These are phyloP conservation scores for Amanita thiersii DNA, from an alignment of 768 basidiomycete species.

Conservation along the genomic window DNA sequence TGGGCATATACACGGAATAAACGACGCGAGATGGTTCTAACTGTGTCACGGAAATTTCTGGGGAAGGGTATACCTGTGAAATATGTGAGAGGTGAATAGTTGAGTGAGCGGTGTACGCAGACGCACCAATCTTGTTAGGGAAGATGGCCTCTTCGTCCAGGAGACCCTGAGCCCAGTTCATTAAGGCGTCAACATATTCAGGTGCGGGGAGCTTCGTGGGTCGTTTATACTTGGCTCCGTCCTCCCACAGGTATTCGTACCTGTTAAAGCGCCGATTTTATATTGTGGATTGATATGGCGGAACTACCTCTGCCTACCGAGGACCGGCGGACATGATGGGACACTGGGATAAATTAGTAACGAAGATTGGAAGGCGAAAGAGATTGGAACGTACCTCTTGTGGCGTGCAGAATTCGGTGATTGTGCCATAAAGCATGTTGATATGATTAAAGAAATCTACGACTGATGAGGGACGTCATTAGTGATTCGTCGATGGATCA, in stretches of 20 bases:
- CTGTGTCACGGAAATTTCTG: constrained; percentile 80
- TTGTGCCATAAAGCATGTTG: constrained; percentile 98
- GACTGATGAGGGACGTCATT: constrained; percentile 36
- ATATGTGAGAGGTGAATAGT: neutral
- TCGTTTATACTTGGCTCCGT: constrained; percentile 77
- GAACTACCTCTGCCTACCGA: constrained; percentile 49
- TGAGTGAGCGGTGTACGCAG: neutral
- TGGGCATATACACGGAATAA: constrained; percentile 97
- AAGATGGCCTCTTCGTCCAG: constrained; percentile 91
- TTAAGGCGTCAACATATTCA: constrained; percentile 94
- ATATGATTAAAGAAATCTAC: constrained; percentile 99
- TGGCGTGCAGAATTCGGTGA: constrained; percentile 95
- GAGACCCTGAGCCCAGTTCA: constrained; percentile 96
- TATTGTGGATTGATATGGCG: neutral
- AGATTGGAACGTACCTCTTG: constrained; percentile 58
- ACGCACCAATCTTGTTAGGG: constrained; percentile 85
- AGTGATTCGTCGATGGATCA: neutral
- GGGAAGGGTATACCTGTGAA: constrained; percentile 81
- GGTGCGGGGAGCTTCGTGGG: constrained; percentile 94
- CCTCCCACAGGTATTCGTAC: constrained; percentile 95
- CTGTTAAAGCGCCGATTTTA: constrained; percentile 26
- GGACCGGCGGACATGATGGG: constrained; percentile 97
- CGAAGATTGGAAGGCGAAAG: constrained; percentile 5
- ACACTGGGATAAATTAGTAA: constrained; percentile 41
- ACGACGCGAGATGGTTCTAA: constrained; percentile 85